Evolutionary conservation across 805 yeast genomes (phyloP).

Genomic region (Wickerhamomyces strasburgensis): DNA sequence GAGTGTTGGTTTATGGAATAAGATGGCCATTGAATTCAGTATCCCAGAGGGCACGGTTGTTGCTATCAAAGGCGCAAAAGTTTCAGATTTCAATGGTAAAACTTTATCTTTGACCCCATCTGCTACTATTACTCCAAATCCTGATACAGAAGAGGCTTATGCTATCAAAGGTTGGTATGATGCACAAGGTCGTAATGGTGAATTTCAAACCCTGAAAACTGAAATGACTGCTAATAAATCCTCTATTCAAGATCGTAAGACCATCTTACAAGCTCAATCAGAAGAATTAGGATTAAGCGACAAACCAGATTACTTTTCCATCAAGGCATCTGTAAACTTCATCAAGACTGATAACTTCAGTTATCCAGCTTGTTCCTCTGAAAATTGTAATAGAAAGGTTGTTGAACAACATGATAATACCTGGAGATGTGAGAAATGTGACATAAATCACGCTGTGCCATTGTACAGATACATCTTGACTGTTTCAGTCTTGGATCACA

Average conservation of each 20-base stretch:
- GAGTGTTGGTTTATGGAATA: slow-evolving; percentile 86
- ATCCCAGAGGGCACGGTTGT: slow-evolving; percentile 76
- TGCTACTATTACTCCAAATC: slow-evolving; percentile 72
- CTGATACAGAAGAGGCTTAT: slow-evolving; percentile 86
- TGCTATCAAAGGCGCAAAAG: slow-evolving; percentile 87
- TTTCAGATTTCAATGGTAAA: slow-evolving; percentile 85
- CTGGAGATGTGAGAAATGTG: slow-evolving; percentile 95
- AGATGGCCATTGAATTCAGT: slow-evolving; percentile 72
- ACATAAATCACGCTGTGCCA: slow-evolving; percentile 62
- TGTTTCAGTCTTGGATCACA: slow-evolving; percentile 69
- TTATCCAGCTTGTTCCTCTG: slow-evolving; percentile 83
- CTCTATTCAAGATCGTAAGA: slow-evolving; percentile 52
- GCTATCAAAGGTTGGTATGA: slow-evolving; percentile 94
- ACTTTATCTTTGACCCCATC: slow-evolving; percentile 74
- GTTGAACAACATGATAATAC: slow-evolving; percentile 65
- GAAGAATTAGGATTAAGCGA: slow-evolving; percentile 71
- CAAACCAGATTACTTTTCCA: slow-evolving; percentile 69
- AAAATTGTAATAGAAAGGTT: slow-evolving; percentile 80
- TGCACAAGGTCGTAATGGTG: slow-evolving; percentile 60
- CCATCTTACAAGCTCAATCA: slow-evolving; percentile 59
- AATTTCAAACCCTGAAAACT: slow-evolving; percentile 55
- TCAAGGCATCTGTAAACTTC: slow-evolving; percentile 70
- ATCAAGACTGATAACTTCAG: slow-evolving; percentile 72
- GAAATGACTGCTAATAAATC: slow-evolving; percentile 41
- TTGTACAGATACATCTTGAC: slow-evolving; percentile 75